A percentile compares a stretch with the other conserved stretches of the same genome.
Conservation (phyloP, 2,329 filamentous ascomycete species). For the Nothophoma quercina region DNA sequence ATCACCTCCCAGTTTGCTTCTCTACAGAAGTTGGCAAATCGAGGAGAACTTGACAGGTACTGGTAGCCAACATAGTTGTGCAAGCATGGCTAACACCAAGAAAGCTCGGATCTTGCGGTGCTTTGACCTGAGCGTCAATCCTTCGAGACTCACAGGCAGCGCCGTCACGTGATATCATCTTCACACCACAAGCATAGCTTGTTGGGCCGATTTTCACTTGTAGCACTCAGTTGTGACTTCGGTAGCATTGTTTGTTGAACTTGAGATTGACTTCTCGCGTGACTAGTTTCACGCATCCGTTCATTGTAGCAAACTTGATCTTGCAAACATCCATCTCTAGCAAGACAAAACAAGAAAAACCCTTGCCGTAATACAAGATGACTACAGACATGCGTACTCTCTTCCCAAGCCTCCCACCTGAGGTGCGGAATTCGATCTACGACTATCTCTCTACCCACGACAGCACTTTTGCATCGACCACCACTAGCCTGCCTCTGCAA, state of each 20-base stretch:
- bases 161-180: conserved; percentile 11
- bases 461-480: conserved; percentile 11
- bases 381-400: conserved; percentile 20
- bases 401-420: conserved; percentile 37
- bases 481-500: conserved; percentile 26
- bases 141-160: background rate
- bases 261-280: background rate
- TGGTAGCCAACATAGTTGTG: conserved; percentile 5
- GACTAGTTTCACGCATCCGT: no score
- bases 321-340: background rate
- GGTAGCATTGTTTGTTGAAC: background rate
- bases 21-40: conserved; percentile 7
- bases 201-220: background rate
- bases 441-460: conserved; percentile 23
- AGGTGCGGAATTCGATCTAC: conserved; percentile 43
- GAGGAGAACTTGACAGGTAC: conserved; percentile 12
- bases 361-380: background rate
- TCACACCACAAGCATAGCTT: conserved; percentile 8
- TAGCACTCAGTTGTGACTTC: no score
- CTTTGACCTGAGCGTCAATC: background rate
- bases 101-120: conserved; percentile 9
- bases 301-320: no score
- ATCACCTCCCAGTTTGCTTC: conserved; percentile 9
- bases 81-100: conserved; percentile 14
- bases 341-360: background rate